These are phyloP conservation scores for Parafenestella ontariensis DNA, from an alignment of 2,329 filamentous ascomycete genomes.

Conservation along the genomic window DNA sequence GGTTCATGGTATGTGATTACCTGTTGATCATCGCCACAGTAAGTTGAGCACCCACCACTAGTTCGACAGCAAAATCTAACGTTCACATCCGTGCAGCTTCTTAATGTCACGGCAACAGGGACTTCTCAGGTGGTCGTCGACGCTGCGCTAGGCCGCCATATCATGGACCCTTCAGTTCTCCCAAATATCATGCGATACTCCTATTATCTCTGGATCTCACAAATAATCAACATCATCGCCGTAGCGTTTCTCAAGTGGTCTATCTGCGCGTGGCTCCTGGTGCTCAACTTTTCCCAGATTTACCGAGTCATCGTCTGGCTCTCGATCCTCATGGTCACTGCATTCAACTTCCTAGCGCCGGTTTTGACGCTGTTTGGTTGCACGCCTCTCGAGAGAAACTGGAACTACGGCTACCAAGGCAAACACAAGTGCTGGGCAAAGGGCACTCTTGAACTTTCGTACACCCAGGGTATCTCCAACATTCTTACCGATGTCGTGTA, in stretches of 20 bases:
- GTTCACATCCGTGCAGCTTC: slow-evolving; percentile 7
- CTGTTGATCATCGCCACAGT: slow-evolving; percentile 36
- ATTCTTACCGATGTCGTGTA: slow-evolving; percentile 40
- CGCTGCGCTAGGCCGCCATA: slow-evolving; percentile 29
- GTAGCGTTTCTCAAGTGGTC: slow-evolving; percentile 40
- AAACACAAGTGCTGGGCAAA: slow-evolving; percentile 31
- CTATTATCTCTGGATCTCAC: slow-evolving; percentile 33
- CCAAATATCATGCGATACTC: slow-evolving; percentile 24
- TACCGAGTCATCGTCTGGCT: slow-evolving; percentile 37
- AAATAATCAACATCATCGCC: slow-evolving; percentile 37
- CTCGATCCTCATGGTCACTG: slow-evolving; percentile 34
- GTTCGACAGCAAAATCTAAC: slow-evolving; percentile 9
- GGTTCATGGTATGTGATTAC: slow-evolving; percentile 33
- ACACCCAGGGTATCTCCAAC: slow-evolving; percentile 37
- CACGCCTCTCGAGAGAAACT: slow-evolving; percentile 34
- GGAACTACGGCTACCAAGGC: slow-evolving; percentile 28
- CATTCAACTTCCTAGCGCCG: slow-evolving; percentile 36
- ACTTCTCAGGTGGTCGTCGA: slow-evolving; percentile 22
- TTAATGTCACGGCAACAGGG: slow-evolving; percentile 24
- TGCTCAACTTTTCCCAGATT: slow-evolving; percentile 35
- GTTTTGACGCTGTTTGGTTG: slow-evolving; percentile 36
- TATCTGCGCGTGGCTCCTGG: slow-evolving; percentile 39
- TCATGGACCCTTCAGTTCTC: slow-evolving; percentile 29
- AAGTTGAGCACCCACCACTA: slow-evolving; percentile 11
- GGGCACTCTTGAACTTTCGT: slow-evolving; percentile 27